Evolutionary conservation across 257 asterid species (phyloP), one percentile per base, ranked within the genome.

Genomic region (Ehretia macrophylla): DNA sequence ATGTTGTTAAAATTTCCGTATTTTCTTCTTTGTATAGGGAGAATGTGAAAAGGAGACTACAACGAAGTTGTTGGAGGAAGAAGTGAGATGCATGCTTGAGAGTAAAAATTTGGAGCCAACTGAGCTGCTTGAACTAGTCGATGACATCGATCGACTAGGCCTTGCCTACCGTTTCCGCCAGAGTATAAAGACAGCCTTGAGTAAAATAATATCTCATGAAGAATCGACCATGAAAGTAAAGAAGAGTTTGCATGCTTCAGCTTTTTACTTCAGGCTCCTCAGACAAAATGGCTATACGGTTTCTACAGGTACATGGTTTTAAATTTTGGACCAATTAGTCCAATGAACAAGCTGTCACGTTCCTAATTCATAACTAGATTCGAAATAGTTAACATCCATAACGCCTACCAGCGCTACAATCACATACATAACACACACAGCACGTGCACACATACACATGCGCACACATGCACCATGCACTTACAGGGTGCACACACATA

Each of bases 241-340:
- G 40, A 42, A 17, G n/a, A 45, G 16, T 32, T 53, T 45, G 5
- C 55, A 59, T 56, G 38, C 52, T 21, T 47, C 63, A n/a, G 58
- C 57, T 37, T 23, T 65, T 17, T 48, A 35, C 42, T 65, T 65
- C 58, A 65, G 49, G 51, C 62, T 65, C 27, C 57, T 19, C 11
- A 65, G 72, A 50, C 67, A 56, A 19, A 66, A 69, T 16, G 79
- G 75, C 21, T 47, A 20, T 35, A 58, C 50, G 8, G 63, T 64
- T 32, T 68, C 75, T 35, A 12, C 63, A 14, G 79, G 79, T 68
- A 55, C 32, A 11, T 19, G 10, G 22, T n/a, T n/a, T n/a, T n/a
- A n/a, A n/a, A n/a, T n/a, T n/a, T n/a, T n/a, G n/a, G n/a, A n/a
- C n/a, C n/a, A n/a, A n/a, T n/a, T n/a, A n/a, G n/a, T n/a, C n/a